Conservation (phyloP, 2,329 filamentous ascomycete species). For the Aspergillus flavus region DNA sequence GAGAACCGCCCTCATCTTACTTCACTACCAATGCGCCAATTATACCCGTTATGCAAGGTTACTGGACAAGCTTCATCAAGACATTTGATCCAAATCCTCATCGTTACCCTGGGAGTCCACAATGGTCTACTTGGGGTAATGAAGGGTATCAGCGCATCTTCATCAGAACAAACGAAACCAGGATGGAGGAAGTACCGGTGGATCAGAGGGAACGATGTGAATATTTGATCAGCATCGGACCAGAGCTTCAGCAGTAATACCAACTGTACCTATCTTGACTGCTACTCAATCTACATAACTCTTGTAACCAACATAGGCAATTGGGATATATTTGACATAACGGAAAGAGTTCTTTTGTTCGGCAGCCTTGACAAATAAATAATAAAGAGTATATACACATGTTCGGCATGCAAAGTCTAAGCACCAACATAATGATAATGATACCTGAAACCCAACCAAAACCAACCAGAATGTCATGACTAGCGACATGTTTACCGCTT, state of each 20-base stretch:
- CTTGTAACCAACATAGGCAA: not conserved
- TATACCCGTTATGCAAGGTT: constrained; percentile 65
- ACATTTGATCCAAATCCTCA: constrained; percentile 66
- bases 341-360: not conserved
- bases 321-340: not conserved
- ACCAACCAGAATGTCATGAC: not conserved
- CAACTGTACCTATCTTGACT: no score
- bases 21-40: constrained; percentile 58
- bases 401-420: constrained; percentile 1
- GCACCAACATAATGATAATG: not conserved
- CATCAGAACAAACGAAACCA: constrained; percentile 47
- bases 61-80: constrained; percentile 75
- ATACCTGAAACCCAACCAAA: not conserved
- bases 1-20: constrained; percentile 59
- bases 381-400: constrained; percentile 1
- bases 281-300: not conserved
- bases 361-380: not conserved
- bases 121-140: constrained; percentile 53
- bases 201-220: constrained; percentile 49
- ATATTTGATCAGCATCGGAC: constrained; percentile 55
- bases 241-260: constrained; percentile 49
- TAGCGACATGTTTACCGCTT: constrained; percentile 46
- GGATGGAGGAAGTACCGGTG: constrained; percentile 50
- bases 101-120: constrained; percentile 49
- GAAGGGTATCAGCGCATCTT: constrained; percentile 42